Percentiles rank a stretch among this genome's conserved stretches.
Evolutionary conservation across 371 early-diverging fungal species (phyloP).

Genomic region (Lichtheimia hyalospora): DNA sequence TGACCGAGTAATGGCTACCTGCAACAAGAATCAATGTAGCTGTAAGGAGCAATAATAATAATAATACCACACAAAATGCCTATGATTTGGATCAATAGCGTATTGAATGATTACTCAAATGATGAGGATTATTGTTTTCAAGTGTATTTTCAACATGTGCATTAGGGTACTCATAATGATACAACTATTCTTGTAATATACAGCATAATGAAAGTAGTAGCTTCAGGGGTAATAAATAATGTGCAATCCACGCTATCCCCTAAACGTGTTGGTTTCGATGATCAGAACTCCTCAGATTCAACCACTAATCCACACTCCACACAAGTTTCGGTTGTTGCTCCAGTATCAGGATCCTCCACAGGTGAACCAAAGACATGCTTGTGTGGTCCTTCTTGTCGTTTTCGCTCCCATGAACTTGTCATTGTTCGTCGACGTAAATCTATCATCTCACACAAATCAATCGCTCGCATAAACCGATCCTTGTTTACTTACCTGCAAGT

Average conservation of each 20-base stretch:
- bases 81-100: neutral
- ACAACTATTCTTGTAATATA: too few relatives aligned
- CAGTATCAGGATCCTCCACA: constrained; percentile 45
- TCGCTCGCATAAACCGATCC: neutral
- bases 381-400: constrained; percentile 65
- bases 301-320: constrained; percentile 68
- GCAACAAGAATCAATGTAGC: constrained; percentile 17
- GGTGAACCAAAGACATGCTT: constrained; percentile 70
- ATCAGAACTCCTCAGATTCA: constrained; percentile 73
- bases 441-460: constrained; percentile 6
- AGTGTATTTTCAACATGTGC: too few relatives aligned
- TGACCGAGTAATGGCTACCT: constrained; percentile 11
- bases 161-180: too few relatives aligned
- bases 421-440: constrained; percentile 85
- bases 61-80: too few relatives aligned
- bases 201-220: too few relatives aligned
- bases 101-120: neutral
- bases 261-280: neutral
- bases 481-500: constrained; percentile 48
- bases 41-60: constrained; percentile 2
- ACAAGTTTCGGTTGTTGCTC: constrained; percentile 60
- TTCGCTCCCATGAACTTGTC: constrained; percentile 75
- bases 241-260: too few relatives aligned
- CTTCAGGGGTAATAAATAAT: too few relatives aligned
- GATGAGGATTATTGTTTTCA: too few relatives aligned